Base-by-base conservation (phyloP, 2,329 filamentous ascomycete species). In the Colletotrichum scovillei region DNA sequence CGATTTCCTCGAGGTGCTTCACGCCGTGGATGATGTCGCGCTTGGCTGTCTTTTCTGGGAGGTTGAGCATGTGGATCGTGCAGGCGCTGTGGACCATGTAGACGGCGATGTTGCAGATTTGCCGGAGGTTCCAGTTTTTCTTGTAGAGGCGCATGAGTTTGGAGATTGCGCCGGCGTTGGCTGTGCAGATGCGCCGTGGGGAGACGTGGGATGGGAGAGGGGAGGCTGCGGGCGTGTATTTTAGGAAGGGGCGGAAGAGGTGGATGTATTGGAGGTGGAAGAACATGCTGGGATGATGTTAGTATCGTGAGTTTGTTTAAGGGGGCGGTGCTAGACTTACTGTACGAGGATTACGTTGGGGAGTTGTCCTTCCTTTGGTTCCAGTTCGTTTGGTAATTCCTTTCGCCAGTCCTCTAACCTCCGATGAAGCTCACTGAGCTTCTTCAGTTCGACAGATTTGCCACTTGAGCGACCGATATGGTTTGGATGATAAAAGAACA, bases 121-220 rank as follows among this genome's bases (percentile, higher is more conserved):
- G 96, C 5, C 95, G 92, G 14, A 98, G 85, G 11, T 96, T 95
- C 82, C 98, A 97, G 1, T 92, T 92, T 77, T 96, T 94, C 82
- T 97, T 98, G 84, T 98, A 99, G 1, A 98, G 85, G 0, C 97
- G 92, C 84, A 98, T 92, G n/a, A 98, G 86, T 79, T 98, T 98
- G 0, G 95, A 98, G 68, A 98, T 97, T 75, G 92, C 92, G 2
- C 92, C 92, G 0, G 97, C 96, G 66, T 97, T 95, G 79, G 96
- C 93, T 0, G 95, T 97, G 83, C 96, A 98, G 67, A 97, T 91
- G 76, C 95, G 95, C 22, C 96, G 91, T 0, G 97, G 96, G 8
- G 95, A 98, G 22, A 98, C 94, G 78, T 97, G 95, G 2, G 91
- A 85, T 4, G 95, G 96, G 1, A 98, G 88, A 0, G 95, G 96